Percentiles rank a stretch among this genome's conserved stretches.
phyloP scores from a whole-genome alignment of 2,329 filamentous ascomycete species.

The Phaeosphaeriaceae sp. region DNA sequence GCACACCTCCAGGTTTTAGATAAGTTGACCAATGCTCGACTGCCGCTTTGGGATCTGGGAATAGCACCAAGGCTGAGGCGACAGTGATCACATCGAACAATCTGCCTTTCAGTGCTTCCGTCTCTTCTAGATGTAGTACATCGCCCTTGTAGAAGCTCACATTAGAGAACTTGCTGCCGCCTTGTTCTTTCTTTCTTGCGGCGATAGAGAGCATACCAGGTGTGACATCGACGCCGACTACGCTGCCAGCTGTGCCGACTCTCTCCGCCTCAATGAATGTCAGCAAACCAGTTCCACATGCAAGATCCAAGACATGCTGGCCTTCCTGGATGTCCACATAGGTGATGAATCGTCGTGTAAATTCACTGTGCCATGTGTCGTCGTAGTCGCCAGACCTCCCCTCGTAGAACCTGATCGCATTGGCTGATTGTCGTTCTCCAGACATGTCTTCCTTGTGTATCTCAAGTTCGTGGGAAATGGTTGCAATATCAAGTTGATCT shows the following conservation, averaged over 20 bases:
- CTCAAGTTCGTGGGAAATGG: not conserved
- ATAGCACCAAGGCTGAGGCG: conserved; percentile 52
- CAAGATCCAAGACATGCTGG: conserved; percentile 55
- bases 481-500: not conserved
- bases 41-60: conserved; percentile 47
- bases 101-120: conserved; percentile 30
- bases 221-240: conserved; percentile 53
- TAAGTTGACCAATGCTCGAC: conserved; percentile 49
- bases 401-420: conserved; percentile 46
- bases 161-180: conserved; percentile 38
- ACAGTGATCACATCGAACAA: conserved; percentile 49
- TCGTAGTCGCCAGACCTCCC: conserved; percentile 48
- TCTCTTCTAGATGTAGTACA: conserved; percentile 44
- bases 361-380: conserved; percentile 51
- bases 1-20: conserved; percentile 50
- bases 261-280: conserved; percentile 49
- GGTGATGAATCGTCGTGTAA: conserved; percentile 49
- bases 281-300: conserved; percentile 56
- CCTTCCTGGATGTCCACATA: conserved; percentile 42
- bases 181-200: conserved; percentile 33
- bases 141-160: conserved; percentile 48
- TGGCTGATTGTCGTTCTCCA: conserved; percentile 32
- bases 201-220: conserved; percentile 52
- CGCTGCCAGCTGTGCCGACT: conserved; percentile 47
- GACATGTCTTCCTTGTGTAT: conserved; percentile 11